phyloP scores from a whole-genome alignment of 805 yeast genomes.

The Wickerhamomyces sydowiorum region DNA sequence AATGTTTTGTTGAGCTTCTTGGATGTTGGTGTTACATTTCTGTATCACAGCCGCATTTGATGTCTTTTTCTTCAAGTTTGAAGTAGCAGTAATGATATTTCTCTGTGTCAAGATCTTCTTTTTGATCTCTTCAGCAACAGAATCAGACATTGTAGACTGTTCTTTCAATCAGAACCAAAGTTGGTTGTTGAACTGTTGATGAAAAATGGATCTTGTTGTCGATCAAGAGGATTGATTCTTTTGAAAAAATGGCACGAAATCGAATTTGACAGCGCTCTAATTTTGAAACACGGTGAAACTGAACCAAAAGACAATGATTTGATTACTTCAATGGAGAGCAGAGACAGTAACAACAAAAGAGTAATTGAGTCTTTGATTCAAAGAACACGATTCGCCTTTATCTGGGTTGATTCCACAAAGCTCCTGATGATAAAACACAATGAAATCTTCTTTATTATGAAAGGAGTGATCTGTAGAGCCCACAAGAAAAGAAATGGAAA shows the following conservation, averaged over 20 bases:
- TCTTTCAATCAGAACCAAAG: not conserved
- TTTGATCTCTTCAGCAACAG: conserved; percentile 59
- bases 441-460: not conserved
- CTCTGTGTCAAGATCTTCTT: conserved; percentile 84
- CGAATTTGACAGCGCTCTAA: not conserved
- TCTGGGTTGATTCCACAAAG: no score
- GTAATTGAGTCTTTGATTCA: no score
- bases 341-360: no score
- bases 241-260: not conserved
- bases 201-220: not conserved
- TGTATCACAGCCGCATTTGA: conserved; percentile 79
- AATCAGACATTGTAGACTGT: conserved; percentile 24
- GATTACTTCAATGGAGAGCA: no score
- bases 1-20: conserved; percentile 88
- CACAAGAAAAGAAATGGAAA: not conserved
- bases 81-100: conserved; percentile 85
- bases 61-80: conserved; percentile 72
- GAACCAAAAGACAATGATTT: no score
- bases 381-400: no score
- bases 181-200: not conserved
- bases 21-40: conserved; percentile 81
- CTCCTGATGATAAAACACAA: not conserved
- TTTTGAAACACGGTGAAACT: not conserved
- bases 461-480: not conserved
- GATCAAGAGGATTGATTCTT: no score